Evolutionary conservation across 2,329 filamentous ascomycete genomes (phyloP).

Genomic region (Aureobasidium lini): DNA sequence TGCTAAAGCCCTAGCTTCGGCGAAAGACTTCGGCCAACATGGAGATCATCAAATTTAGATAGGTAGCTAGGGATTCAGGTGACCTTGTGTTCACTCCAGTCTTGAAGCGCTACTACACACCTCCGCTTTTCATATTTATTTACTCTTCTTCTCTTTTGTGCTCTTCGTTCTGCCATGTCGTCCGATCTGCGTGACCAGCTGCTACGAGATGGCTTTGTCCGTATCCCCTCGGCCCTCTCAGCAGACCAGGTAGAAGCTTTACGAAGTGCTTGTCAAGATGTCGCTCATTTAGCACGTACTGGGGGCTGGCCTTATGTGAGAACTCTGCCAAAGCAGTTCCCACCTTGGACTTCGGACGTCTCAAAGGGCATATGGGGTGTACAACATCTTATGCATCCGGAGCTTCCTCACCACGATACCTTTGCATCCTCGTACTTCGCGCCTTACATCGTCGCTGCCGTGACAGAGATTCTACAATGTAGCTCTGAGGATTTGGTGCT

Average conservation of each 20-base stretch:
- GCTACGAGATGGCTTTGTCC: slow-evolving; percentile 66
- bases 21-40: neutral
- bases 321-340: slow-evolving; percentile 84
- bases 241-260: slow-evolving; percentile 50
- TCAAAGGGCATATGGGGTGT: slow-evolving; percentile 76
- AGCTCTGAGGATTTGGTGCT: slow-evolving; percentile 60
- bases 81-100: neutral
- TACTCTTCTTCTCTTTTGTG: neutral
- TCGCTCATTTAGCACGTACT: slow-evolving; percentile 55
- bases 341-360: slow-evolving; percentile 61
- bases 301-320: slow-evolving; percentile 76
- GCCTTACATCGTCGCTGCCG: slow-evolving; percentile 53
- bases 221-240: slow-evolving; percentile 59
- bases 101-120: neutral
- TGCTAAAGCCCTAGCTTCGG: neutral
- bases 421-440: slow-evolving; percentile 71
- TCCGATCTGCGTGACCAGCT: slow-evolving; percentile 46
- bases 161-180: neutral
- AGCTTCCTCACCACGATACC: slow-evolving; percentile 50
- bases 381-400: slow-evolving; percentile 73
- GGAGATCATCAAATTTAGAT: neutral
- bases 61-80: neutral
- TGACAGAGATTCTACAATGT: slow-evolving; percentile 55
- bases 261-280: slow-evolving; percentile 50
- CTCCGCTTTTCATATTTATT: neutral